phyloP scores from a whole-genome alignment of 371 early-diverging fungal species.

The Synchytrium microbalum region DNA sequence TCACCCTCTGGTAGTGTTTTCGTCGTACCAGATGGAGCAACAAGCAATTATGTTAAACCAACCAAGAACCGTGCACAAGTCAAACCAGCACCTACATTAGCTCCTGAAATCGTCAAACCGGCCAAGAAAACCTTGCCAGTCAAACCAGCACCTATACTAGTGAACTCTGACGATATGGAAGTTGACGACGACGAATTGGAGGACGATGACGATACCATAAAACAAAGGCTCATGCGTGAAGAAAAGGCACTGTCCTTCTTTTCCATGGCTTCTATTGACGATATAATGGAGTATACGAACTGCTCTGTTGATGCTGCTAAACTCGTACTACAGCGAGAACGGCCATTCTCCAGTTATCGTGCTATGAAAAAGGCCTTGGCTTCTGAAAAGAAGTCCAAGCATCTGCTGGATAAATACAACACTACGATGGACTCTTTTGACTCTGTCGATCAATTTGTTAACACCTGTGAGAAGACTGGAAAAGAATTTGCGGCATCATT shows the following conservation, averaged over 20 bases:
- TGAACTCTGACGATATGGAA: too few species aligned
- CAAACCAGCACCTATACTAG: too few species aligned
- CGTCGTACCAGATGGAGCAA: too few species aligned
- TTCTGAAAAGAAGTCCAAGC: background rate
- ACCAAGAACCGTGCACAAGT: too few species aligned
- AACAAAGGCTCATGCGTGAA: too few species aligned
- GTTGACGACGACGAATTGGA: too few species aligned
- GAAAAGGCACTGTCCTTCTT: constrained; percentile 3
- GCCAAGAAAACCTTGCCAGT: background rate
- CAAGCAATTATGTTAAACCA: too few species aligned
- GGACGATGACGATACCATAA: too few species aligned
- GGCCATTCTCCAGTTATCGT: background rate
- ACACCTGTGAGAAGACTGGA: constrained; percentile 19
- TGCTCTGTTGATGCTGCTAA: background rate
- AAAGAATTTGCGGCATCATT: constrained; percentile 17
- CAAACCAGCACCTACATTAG: too few species aligned
- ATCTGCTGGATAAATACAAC: constrained; percentile 5
- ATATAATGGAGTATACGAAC: constrained; percentile 2
- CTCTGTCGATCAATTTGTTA: constrained; percentile 17
- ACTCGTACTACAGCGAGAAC: background rate
- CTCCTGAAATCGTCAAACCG: too few species aligned
- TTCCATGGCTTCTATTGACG: background rate
- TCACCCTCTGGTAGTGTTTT: background rate
- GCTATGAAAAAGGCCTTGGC: background rate
- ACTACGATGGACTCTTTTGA: constrained; percentile 4